phyloP scores from a whole-genome alignment of 768 basidiomycete species.

The Chiua virens region DNA sequence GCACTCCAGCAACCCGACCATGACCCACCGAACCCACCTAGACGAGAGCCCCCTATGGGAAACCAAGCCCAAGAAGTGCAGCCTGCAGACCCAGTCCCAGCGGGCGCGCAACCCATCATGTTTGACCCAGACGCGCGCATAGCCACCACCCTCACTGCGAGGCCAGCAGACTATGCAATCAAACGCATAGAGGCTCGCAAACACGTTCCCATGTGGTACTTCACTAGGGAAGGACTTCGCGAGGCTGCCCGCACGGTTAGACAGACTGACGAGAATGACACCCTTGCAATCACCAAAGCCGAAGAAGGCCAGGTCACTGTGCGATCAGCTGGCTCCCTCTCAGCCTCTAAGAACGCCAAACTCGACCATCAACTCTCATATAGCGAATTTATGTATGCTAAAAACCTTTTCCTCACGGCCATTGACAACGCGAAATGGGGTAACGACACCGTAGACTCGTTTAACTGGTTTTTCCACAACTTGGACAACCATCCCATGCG shows the following conservation, averaged over 20 bases:
- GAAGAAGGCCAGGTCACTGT: too few species aligned
- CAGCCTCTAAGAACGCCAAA: too few species aligned
- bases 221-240: background rate
- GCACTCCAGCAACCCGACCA: too few species aligned
- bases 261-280: background rate
- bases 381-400: background rate
- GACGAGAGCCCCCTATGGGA: too few species aligned
- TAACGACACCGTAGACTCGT: background rate
- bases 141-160: background rate
- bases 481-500: background rate
- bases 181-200: background rate
- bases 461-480: background rate
- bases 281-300: background rate
- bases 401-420: background rate
- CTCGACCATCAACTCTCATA: too few species aligned
- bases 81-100: too few species aligned
- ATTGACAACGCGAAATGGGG: background rate
- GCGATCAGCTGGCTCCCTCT: too few species aligned
- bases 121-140: background rate
- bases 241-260: background rate
- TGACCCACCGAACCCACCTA: too few species aligned
- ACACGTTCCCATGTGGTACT: background rate
- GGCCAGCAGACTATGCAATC: background rate
- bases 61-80: too few species aligned
- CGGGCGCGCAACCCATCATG: too few species aligned